Base-by-base conservation (phyloP, 1,284 basidiomycete species). In the Cutaneotrichosporon dermatis region DNA sequence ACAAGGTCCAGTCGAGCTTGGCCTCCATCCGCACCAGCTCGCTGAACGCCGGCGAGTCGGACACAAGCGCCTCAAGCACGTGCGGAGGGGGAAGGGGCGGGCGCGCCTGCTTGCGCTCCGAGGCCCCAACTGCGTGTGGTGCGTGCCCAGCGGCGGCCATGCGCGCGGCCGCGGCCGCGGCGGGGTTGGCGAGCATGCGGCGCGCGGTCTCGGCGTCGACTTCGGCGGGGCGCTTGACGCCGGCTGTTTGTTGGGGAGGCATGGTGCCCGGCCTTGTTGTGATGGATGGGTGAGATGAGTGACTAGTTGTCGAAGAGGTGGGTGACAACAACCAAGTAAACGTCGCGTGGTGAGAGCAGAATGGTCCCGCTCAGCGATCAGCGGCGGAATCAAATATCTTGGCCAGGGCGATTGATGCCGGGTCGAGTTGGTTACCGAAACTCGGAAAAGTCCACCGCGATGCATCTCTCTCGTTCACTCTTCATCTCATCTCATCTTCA, bases 1-100 rank as follows among this genome's bases (percentile, higher is more conserved):
- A 86, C 78, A 96, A 87, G 5, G 91, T 95, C 95, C 95, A 98
- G 77, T 98, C 94, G 9, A 98, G 82, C 74, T 88, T 90, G 63
- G 89, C 84, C 77, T 97, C 94, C 83, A 92, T 89, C 61, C 89
- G 87, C 50, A 94, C 80, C 37, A 98, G 81, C 69, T 90, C 86
- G 59, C 86, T 83, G 77, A 97, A 98, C 82, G 95, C 89, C 56
- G 83, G 83, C 16, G 90, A 90, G 76, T 95, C 88, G 15, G 87
- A 83, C 68, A 93, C 76, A 39, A 78, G 72, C 6, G 66, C 59
- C 37, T 73, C 67, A 13, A 78, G 69, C 35, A 79, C 63, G 55
- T 79, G 75, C 11, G 77, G 76, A 35, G 77, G 76, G 2, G 77
- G 77, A 16, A 79, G 70, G 6, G 74, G 74, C 8, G 72, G 69